A percentile compares a stretch with the other conserved stretches of the same genome.
Evolutionary conservation across 2,329 filamentous ascomycete species (phyloP).

Genomic region (Aspergillus carbonarius): DNA sequence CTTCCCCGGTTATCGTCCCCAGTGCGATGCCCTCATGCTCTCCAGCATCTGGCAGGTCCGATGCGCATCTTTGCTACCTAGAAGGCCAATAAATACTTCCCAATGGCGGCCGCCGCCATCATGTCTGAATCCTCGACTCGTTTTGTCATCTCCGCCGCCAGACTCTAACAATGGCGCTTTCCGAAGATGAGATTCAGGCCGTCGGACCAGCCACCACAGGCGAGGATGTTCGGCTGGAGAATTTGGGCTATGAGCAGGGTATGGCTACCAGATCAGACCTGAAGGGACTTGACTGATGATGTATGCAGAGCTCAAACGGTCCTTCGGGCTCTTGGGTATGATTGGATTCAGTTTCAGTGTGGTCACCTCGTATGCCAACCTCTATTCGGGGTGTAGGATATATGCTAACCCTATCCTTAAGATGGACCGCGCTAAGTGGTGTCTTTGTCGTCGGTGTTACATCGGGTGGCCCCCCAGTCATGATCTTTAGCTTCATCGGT

Average conservation of each 20-base stretch:
- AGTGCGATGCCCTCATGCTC: background rate
- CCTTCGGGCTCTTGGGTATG: constrained; percentile 58
- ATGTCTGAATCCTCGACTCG: background rate
- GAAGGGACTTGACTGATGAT: background rate
- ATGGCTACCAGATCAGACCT: background rate
- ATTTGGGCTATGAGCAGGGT: constrained; percentile 43
- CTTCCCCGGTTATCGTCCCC: constrained; percentile 4
- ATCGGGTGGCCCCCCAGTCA: constrained; percentile 58
- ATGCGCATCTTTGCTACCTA: background rate
- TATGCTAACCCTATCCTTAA: constrained; percentile 15
- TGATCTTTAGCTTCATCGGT: constrained; percentile 59
- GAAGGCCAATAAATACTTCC: background rate
- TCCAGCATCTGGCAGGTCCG: background rate
- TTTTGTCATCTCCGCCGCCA: background rate
- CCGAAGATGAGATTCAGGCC: constrained; percentile 26
- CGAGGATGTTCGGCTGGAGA: constrained; percentile 39
- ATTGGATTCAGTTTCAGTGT: constrained; percentile 60
- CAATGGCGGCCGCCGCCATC: background rate
- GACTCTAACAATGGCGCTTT: background rate
- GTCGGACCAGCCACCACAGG: constrained; percentile 24
- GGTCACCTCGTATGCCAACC: constrained; percentile 48
- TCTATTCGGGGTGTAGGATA: background rate
- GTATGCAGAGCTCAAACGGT: constrained; percentile 54
- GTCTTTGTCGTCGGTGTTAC: constrained; percentile 58
- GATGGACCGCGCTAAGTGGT: constrained; percentile 58